Percentiles rank a stretch among this genome's conserved stretches.
phyloP scores from a whole-genome alignment of 2,329 filamentous ascomycete species.

The Cercospora zeae-maydis region DNA sequence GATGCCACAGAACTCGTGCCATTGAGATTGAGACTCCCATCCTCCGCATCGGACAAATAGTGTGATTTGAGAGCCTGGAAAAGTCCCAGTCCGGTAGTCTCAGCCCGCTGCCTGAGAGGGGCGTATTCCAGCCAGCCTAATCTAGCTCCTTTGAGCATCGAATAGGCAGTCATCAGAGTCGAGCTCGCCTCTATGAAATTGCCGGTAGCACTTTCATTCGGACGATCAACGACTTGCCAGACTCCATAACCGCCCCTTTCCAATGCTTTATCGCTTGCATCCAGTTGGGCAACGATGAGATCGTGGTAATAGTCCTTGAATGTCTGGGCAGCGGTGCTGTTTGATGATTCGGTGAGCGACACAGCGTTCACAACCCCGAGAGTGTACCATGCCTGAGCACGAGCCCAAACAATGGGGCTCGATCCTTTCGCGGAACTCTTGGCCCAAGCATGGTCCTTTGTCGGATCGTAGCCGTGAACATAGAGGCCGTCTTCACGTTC shows the following conservation, averaged over 20 bases:
- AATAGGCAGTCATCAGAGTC: conserved; percentile 56
- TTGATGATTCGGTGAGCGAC: conserved; percentile 38
- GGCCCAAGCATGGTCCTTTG: conserved; percentile 52
- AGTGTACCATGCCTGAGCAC: conserved; percentile 54
- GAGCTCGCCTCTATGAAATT: conserved; percentile 62
- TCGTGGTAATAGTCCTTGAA: conserved; percentile 41
- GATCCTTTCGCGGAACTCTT: conserved; percentile 47
- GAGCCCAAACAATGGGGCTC: conserved; percentile 53
- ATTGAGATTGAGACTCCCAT: conserved; percentile 42
- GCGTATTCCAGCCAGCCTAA: conserved; percentile 37
- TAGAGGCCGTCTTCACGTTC: conserved; percentile 44
- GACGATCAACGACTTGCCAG: conserved; percentile 56
- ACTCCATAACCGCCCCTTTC: conserved; percentile 41
- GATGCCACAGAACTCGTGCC: conserved; percentile 51
- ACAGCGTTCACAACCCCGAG: conserved; percentile 51
- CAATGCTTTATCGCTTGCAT: conserved; percentile 35
- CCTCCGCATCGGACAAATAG: conserved; percentile 47
- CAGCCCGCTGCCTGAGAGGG: conserved; percentile 32
- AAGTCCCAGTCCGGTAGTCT: conserved; percentile 47
- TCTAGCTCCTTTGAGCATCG: conserved; percentile 48
- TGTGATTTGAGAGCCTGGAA: conserved; percentile 46
- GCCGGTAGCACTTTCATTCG: conserved; percentile 39
- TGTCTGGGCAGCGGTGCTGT: conserved; percentile 29
- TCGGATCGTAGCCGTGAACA: conserved; percentile 55
- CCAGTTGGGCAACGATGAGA: conserved; percentile 41